Evolutionary conservation across 2,329 filamentous ascomycete species (phyloP).

Genomic region (Huntiella savannae): DNA sequence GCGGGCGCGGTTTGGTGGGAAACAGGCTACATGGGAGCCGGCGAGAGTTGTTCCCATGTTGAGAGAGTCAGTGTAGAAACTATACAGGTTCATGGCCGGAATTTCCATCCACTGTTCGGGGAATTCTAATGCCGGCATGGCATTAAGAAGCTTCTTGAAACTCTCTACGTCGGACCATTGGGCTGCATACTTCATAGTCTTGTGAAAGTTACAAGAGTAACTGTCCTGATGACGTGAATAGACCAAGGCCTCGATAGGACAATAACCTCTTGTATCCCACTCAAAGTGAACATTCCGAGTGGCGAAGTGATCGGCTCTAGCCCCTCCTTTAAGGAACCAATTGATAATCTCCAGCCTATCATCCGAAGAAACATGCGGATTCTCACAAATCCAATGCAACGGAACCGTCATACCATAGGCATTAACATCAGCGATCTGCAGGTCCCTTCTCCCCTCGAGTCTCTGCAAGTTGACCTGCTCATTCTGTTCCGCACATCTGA

Average conservation of each 20-base stretch:
- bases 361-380: background rate
- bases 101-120: too few species aligned
- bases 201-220: background rate
- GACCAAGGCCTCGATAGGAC: background rate
- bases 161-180: background rate
- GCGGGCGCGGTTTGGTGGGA: too few species aligned
- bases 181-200: background rate
- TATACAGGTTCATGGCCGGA: too few species aligned
- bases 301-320: background rate
- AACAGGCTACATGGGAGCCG: too few species aligned
- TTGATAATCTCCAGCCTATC: background rate
- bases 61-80: too few species aligned
- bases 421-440: background rate
- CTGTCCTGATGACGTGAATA: background rate
- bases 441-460: background rate
- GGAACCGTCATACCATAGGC: background rate
- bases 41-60: too few species aligned
- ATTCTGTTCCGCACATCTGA: background rate
- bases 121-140: background rate
- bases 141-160: background rate
- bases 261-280: background rate
- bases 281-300: background rate
- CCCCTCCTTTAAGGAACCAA: background rate
- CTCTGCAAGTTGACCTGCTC: too few species aligned
- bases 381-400: background rate